phyloP scores from a whole-genome alignment of 306 rosid species.

The Erythrophleum fordii region DNA sequence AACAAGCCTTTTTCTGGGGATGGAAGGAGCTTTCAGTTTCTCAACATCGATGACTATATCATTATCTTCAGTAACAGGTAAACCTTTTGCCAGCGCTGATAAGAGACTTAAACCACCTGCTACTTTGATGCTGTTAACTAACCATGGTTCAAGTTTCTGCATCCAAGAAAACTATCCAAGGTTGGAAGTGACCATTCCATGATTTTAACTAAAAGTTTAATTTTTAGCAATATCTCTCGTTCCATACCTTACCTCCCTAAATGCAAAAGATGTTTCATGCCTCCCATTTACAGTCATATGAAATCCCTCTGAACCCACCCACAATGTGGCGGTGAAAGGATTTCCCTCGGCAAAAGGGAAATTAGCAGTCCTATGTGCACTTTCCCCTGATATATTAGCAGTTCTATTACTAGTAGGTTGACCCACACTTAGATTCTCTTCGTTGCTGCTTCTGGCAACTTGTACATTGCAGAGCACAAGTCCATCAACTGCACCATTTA shows the following conservation, averaged over 20 bases:
- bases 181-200: slow-evolving; percentile 38
- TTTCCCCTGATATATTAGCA: slow-evolving; percentile 64
- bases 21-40: slow-evolving; percentile 74
- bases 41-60: slow-evolving; percentile 66
- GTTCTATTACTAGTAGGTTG: slow-evolving; percentile 53
- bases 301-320: slow-evolving; percentile 93
- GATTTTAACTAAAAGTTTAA: background rate
- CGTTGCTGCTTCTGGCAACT: slow-evolving; percentile 59
- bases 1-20: slow-evolving; percentile 63
- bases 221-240: slow-evolving; percentile 35
- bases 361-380: slow-evolving; percentile 66
- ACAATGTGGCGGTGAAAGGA: slow-evolving; percentile 84
- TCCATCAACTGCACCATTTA: slow-evolving; percentile 76
- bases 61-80: slow-evolving; percentile 86
- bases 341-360: slow-evolving; percentile 86
- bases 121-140: slow-evolving; percentile 67
- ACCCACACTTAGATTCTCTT: slow-evolving; percentile 55
- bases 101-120: slow-evolving; percentile 67
- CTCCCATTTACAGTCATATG: slow-evolving; percentile 94
- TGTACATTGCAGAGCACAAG: slow-evolving; percentile 89
- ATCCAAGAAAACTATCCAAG: slow-evolving; percentile 34
- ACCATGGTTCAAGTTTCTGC: slow-evolving; percentile 97
- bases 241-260: slow-evolving; percentile 88
- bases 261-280: slow-evolving; percentile 93
- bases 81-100: slow-evolving; percentile 89